Evolutionary conservation across 805 yeast species (phyloP).

Genomic region (Cyberlindnera maclurae): DNA sequence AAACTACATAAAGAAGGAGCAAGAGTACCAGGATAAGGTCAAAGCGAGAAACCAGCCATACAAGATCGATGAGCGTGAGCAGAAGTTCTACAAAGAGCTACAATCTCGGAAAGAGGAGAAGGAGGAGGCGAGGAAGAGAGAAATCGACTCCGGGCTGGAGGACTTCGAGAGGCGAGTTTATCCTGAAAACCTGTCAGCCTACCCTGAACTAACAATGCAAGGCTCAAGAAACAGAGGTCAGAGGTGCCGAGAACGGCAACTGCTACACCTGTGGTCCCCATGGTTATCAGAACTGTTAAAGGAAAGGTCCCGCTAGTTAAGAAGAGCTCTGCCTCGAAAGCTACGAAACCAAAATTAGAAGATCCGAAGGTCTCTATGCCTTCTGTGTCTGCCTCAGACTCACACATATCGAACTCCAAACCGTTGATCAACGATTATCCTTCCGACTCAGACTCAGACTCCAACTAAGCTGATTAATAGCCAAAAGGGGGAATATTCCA

Average conservation of each 20-base stretch:
- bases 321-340: too few species aligned
- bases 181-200: too few species aligned
- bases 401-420: too few species aligned
- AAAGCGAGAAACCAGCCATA: conserved; percentile 16
- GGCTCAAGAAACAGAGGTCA: too few species aligned
- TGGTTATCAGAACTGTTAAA: too few species aligned
- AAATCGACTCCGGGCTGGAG: conserved; percentile 15
- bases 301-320: too few species aligned
- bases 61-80: conserved; percentile 16
- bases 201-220: too few species aligned
- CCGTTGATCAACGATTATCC: conserved; percentile 1
- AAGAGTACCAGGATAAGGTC: conserved; percentile 19
- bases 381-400: too few species aligned
- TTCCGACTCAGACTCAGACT: conserved; percentile 9
- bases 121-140: conserved; percentile 13
- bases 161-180: conserved; percentile 17
- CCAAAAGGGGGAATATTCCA: conserved; percentile 1
- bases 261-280: too few species aligned
- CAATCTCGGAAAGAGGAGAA: conserved; percentile 5
- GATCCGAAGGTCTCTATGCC: too few species aligned
- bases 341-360: too few species aligned
- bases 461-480: conserved; percentile 10
- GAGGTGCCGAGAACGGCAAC: too few species aligned
- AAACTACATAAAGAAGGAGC: conserved; percentile 20
- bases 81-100: conserved; percentile 13